A percentile compares a stretch with the other conserved stretches of the same genome.
phyloP scores from a whole-genome alignment of 495 filamentous ascomycete genomes.

The Neurospora intermedia region DNA sequence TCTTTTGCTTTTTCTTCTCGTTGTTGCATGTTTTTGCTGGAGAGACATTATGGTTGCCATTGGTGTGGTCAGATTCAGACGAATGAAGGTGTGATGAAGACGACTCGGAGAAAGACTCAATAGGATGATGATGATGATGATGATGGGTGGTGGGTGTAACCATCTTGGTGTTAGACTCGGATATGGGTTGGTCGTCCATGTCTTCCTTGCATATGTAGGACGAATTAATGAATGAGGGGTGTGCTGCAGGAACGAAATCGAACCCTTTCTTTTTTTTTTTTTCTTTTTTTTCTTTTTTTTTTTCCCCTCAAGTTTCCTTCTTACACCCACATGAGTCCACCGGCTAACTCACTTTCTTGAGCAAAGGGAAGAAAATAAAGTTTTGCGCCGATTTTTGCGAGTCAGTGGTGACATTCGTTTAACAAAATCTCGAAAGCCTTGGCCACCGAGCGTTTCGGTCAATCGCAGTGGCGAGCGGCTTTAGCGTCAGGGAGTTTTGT shows the following conservation, averaged over 20 bases:
- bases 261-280: no score
- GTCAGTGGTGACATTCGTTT: not conserved
- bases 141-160: conserved; percentile 12
- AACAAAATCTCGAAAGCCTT: not conserved
- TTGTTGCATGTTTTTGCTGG: not conserved
- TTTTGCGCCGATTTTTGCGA: not conserved
- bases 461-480: not conserved
- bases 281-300: no score
- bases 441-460: not conserved
- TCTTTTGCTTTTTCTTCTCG: not conserved
- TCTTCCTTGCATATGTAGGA: not conserved
- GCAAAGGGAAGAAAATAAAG: not conserved
- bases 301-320: no score
- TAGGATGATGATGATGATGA: conserved; percentile 5
- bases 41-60: not conserved
- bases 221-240: not conserved
- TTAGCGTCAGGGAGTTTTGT: not conserved
- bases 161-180: not conserved
- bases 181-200: not conserved
- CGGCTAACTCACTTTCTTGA: not conserved
- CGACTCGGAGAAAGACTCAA: conserved; percentile 10
- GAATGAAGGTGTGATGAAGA: not conserved
- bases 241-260: no score
- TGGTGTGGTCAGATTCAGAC: not conserved
- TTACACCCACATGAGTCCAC: not conserved